phyloP scores from a whole-genome alignment of 2,329 filamentous ascomycete genomes.

The Fusarium sp. region DNA sequence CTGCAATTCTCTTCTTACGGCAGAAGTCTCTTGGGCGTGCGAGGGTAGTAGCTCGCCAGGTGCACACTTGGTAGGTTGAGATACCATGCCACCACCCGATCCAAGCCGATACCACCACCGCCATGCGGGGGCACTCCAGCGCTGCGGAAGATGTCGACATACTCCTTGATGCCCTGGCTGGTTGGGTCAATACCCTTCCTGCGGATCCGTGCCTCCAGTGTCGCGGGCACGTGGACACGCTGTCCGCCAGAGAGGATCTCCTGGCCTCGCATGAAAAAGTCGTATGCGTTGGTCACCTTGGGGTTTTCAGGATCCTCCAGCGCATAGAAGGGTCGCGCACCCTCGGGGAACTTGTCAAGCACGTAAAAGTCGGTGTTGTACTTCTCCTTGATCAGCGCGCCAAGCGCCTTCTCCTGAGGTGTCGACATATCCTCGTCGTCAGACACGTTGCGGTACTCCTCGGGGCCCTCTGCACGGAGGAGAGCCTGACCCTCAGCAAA shows the following conservation, averaged over 20 bases:
- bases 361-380: constrained; percentile 97
- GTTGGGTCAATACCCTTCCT: constrained; percentile 84
- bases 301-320: constrained; percentile 77
- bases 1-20: constrained; percentile 52
- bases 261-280: constrained; percentile 93
- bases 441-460: constrained; percentile 73
- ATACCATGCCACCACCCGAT: constrained; percentile 82
- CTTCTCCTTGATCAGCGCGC: constrained; percentile 86
- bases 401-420: constrained; percentile 89
- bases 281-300: constrained; percentile 75
- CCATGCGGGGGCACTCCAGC: constrained; percentile 92
- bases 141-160: constrained; percentile 83
- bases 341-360: constrained; percentile 94
- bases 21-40: constrained; percentile 69
- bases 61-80: constrained; percentile 70
- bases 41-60: constrained; percentile 67
- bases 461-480: constrained; percentile 78
- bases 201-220: constrained; percentile 83
- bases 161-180: constrained; percentile 84
- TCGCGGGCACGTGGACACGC: constrained; percentile 83
- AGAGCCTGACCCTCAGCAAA: constrained; percentile 84
- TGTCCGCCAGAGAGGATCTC: constrained; percentile 94
- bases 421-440: constrained; percentile 86
- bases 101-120: constrained; percentile 89
- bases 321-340: constrained; percentile 91